Base-by-base conservation (phyloP, 2,329 filamentous ascomycete species). In the Colletotrichum melonis region DNA sequence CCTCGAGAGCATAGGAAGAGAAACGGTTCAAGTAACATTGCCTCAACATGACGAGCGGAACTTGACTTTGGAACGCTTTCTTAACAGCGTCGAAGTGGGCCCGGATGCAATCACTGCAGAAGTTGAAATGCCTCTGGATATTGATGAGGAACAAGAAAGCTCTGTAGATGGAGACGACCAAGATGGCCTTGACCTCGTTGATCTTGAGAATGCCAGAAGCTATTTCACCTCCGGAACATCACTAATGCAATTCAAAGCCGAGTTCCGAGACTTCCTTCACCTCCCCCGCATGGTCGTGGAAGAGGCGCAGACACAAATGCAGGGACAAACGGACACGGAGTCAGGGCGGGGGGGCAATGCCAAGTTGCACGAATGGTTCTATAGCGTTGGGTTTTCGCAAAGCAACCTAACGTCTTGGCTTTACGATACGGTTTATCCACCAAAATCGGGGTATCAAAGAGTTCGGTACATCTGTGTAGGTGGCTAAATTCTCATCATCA, bases 131-230 rank as follows among this genome's bases (percentile, higher is more conserved):
- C 3, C 28, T 5, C 55, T 11, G 6, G 12, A 42, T 4, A 0
- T 11, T 26, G 65, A 55, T 12, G 63, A 19, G 4, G 24, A 49
- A 1, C 32, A 4, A 35, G 54, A 26, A n/a, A 30, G 30, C 52
- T 52, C 54, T 7, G 9, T 32, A 8, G 56, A 28, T 5, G 30
- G 19, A 12, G 56, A 67, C n/a, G 46, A 63, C 28, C 16, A n/a
- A 22, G 9, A 42, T 3, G 0, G 12, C 1, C 1, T 12, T 1
- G 1, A 6, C 0, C 58, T 63, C 2, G 12, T 32, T 19, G 46
- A 56, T 46, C 66, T 68, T 19, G 24, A 63, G 0, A 24, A 63
- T 7, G 12, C 57, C 0, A 68, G 1, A 26, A 63, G 49, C 32
- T 68, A 38, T 16, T 63, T 68, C 3, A 8, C 26, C 1, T 68